phyloP scores from a whole-genome alignment of 208 protist genomes.

The Phytomonas sp. region DNA sequence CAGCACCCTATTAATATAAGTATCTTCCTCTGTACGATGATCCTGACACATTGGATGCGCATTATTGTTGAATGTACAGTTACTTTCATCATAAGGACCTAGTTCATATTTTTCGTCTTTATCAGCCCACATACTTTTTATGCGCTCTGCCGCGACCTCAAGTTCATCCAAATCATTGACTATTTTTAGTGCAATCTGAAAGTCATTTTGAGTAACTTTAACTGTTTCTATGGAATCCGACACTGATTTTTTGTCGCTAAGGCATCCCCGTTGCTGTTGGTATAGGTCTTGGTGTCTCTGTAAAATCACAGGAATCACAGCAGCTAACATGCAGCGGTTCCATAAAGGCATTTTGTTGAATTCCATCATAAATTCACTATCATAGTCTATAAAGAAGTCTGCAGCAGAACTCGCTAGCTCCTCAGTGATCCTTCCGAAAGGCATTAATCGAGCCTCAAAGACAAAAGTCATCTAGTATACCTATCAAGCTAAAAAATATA shows the following conservation, averaged over 20 bases:
- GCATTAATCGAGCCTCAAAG: conserved; percentile 57
- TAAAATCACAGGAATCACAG: conserved; percentile 44
- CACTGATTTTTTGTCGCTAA: background rate
- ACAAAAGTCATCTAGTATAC: conserved; percentile 44
- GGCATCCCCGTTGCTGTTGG: background rate
- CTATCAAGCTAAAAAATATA: background rate
- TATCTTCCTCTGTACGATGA: conserved; percentile 25
- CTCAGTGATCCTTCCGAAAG: conserved; percentile 34
- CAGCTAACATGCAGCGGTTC: conserved; percentile 47
- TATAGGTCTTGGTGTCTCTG: conserved; percentile 12
- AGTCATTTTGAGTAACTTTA: conserved; percentile 12
- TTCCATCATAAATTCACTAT: conserved; percentile 1
- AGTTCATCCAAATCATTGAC: conserved; percentile 51
- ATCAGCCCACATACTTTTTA: conserved; percentile 12
- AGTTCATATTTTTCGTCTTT: background rate
- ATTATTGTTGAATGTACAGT: conserved; percentile 1
- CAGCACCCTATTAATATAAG: conserved; percentile 51
- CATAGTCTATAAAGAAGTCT: background rate
- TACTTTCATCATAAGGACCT: background rate
- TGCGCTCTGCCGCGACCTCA: conserved; percentile 39
- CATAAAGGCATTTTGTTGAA: conserved; percentile 34
- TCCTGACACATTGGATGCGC: conserved; percentile 2
- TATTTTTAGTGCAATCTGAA: conserved; percentile 32
- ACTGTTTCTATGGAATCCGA: background rate
- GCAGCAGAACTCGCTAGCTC: conserved; percentile 1